Evolutionary conservation across 176 grass and related monocot species (phyloP).

Genomic region (Poa annua): DNA sequence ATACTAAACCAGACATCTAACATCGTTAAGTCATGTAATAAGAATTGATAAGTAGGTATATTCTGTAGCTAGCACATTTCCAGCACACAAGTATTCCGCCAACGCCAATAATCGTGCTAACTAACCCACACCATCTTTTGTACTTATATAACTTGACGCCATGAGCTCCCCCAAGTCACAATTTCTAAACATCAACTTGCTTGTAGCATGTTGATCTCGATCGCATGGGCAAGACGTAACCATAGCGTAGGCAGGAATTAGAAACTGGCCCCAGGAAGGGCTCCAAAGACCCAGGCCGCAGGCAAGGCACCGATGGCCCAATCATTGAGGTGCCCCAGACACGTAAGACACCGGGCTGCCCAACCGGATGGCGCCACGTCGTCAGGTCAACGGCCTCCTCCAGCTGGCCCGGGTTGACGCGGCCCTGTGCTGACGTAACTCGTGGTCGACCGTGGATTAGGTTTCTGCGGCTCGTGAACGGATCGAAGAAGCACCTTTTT

Average conservation of each 20-base stretch:
- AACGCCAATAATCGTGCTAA: background rate
- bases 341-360: constrained; percentile 1
- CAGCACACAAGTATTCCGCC: background rate
- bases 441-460: background rate
- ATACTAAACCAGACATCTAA: background rate
- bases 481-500: background rate
- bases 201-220: background rate
- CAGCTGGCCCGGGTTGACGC: background rate
- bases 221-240: background rate
- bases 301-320: constrained; percentile 6
- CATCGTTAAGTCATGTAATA: too few species aligned
- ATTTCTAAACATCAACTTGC: background rate
- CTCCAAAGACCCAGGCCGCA: background rate
- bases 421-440: background rate
- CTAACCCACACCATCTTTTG: background rate
- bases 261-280: background rate
- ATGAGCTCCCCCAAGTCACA: background rate
- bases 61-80: background rate
- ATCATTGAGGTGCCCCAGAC: constrained; percentile 28
- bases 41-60: background rate
- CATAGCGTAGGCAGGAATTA: background rate
- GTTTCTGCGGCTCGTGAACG: background rate
- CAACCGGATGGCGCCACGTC: background rate
- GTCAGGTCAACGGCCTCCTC: background rate
- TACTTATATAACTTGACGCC: background rate